Base-by-base conservation (phyloP, 1,139 yeast species). In the Geotrichum phurueaensis region DNA sequence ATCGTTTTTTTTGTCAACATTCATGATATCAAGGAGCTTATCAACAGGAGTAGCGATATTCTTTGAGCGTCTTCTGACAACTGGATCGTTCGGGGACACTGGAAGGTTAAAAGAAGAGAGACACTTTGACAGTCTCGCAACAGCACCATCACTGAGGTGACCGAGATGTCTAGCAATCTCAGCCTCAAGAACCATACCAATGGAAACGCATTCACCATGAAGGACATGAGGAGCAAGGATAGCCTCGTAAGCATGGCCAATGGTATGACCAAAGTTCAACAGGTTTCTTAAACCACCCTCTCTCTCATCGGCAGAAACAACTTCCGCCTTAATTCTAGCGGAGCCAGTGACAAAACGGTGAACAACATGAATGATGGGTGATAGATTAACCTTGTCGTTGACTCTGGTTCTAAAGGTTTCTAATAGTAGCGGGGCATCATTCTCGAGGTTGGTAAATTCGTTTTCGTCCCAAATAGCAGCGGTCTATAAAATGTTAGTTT, bases 191-290 rank as follows among this genome's bases (percentile, higher is more conserved):
- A 95, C 86, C 84, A 92, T 89, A 65, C 99, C 99, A 65, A 94
- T 82, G 10, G 98, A 82, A 22, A 94, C 99, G 80, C 99, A 94
- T 75, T 94, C 99, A 63, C 99, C 99, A 69, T 94, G 99, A 55
- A 94, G 81, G 22, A 96, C 95, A 73, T 92, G 91, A 9, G 99
- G 99, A 3, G 98, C 91, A 66, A 94, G 80, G 45, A 95, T 84
- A 18, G 99, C 99, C 77, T 94, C 99, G 67, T 88, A 91, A 29
- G 99, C 99, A 74, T 94, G 99, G 53, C 99, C 99, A 69, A 94
- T 92, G 47, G 97, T 85, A 74, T 94, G 99, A 36, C 99, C 99
- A 72, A 94, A 95, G 75, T 94, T 94, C 65, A 94, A 81, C 68
- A 94, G 78, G 74, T 94, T 94, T 77, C 99, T 83, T 68, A 94